These are phyloP conservation scores for Fusarium pseudoanthophilum DNA, from an alignment of 2,329 filamentous ascomycete species.

Conservation along the genomic window DNA sequence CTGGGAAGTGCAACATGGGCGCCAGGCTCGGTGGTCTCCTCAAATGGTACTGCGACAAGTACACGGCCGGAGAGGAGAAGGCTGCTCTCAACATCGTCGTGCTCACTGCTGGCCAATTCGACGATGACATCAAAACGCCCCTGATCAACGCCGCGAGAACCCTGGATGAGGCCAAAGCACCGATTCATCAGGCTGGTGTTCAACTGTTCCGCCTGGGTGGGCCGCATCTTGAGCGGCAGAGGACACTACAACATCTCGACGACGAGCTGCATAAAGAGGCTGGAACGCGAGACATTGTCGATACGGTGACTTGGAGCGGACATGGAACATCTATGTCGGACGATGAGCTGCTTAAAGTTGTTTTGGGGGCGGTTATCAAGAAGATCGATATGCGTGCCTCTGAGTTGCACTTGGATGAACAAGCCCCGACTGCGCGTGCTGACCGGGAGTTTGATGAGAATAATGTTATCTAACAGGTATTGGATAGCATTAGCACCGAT, in stretches of 20 bases:
- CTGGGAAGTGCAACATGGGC: slow-evolving; percentile 20
- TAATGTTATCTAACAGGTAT: background rate
- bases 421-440: background rate
- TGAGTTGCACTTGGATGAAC: slow-evolving; percentile 16
- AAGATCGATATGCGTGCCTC: slow-evolving; percentile 18
- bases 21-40: slow-evolving; percentile 11
- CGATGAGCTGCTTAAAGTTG: slow-evolving; percentile 19
- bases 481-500: too few relatives aligned
- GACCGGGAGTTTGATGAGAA: slow-evolving; percentile 14
- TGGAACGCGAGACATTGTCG: slow-evolving; percentile 16
- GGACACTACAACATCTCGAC: slow-evolving; percentile 12
- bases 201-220: slow-evolving; percentile 10
- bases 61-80: slow-evolving; percentile 13
- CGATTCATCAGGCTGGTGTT: slow-evolving; percentile 17
- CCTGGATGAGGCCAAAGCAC: slow-evolving; percentile 19
- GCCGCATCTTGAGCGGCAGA: slow-evolving; percentile 10
- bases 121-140: slow-evolving; percentile 19
- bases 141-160: slow-evolving; percentile 12
- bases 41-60: slow-evolving; percentile 24
- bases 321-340: slow-evolving; percentile 16
- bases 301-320: slow-evolving; percentile 24
- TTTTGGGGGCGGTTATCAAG: slow-evolving; percentile 14
- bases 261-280: slow-evolving; percentile 19
- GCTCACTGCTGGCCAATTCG: slow-evolving; percentile 8
- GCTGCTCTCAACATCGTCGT: slow-evolving; percentile 17